Evolutionary conservation across 139 green algal genomes (phyloP), one percentile per base, ranked within the genome.

Genomic region (Volvox reticuliferus): DNA sequence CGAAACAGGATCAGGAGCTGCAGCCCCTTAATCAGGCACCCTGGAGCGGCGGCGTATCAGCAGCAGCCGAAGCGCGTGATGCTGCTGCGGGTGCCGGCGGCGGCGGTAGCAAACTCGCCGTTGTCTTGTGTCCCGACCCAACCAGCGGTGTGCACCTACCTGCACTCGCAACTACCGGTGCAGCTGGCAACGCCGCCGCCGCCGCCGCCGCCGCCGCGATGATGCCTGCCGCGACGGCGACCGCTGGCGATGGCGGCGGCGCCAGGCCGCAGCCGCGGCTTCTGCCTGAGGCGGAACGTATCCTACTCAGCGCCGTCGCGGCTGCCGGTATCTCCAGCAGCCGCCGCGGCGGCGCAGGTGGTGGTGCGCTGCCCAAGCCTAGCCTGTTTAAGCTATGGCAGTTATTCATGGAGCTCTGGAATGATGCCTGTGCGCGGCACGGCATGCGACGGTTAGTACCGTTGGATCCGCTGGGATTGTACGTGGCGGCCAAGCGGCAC

Each of bases 341-440:
- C 37, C 6, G 86, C 68, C 30, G 86, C 86, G 86, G 65, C 32
- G 50, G 24, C 61, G 62, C 19, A 62, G 44, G 17, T 30, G 30
- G 71, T 73, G 61, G 50, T 73, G 50, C 86, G 82, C 78, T 91
- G 55, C 92, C 92, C 26, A 94, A 92, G 86, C 88, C 88, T 26
- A 87, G 82, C 71, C 69, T 94, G 33, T 92, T 91, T 37, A 83
- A 83, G 33, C 77, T 94, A 13, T 94, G 92, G 92, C 88, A 91
- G 61, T 24, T 91, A 0, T 88, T 94, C 36, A 94, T 94, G 92
- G 92, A 94, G 68, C 79, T 94, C 5, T 94, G 92, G 92, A 94
- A 94, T 44, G 92, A 94, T 35, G 88, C 91, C 28, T 91, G 88
- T 26, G 73, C 55, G 32, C 82, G 91, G 30, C 88, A 94, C 80